These are phyloP conservation scores for Hypoxylon fuscum DNA, from an alignment of 495 filamentous ascomycete species.

Conservation along the genomic window DNA sequence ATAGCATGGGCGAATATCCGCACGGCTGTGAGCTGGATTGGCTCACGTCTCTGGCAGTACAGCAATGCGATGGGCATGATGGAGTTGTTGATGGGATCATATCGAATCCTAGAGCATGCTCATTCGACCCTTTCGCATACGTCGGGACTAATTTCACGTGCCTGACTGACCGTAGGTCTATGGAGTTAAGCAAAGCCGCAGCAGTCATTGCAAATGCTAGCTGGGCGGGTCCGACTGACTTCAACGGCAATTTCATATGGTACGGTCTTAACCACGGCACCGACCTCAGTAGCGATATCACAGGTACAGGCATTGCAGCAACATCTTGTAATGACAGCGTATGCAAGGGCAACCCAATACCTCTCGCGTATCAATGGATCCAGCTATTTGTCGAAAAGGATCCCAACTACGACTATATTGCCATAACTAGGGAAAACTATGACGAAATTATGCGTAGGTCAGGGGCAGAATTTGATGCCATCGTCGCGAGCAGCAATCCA, in stretches of 20 bases:
- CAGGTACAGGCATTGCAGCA: slow-evolving; percentile 26
- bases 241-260: slow-evolving; percentile 37
- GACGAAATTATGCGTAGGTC: slow-evolving; percentile 42
- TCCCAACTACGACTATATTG: slow-evolving; percentile 23
- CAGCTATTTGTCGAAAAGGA: slow-evolving; percentile 36
- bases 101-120: slow-evolving; percentile 32
- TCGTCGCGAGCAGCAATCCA: slow-evolving; percentile 49
- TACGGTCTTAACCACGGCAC: slow-evolving; percentile 32
- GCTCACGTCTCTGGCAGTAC: slow-evolving; percentile 41
- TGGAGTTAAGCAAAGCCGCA: slow-evolving; percentile 28
- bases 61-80: slow-evolving; percentile 51
- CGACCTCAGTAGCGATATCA: slow-evolving; percentile 28
- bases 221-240: slow-evolving; percentile 32
- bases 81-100: slow-evolving; percentile 50
- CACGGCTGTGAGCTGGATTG: slow-evolving; percentile 47
- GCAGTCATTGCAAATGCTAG: slow-evolving; percentile 42
- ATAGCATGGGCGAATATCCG: slow-evolving; percentile 35
- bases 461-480: slow-evolving; percentile 39
- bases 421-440: slow-evolving; percentile 31
- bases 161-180: neutral
- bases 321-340: slow-evolving; percentile 26
- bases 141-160: slow-evolving; percentile 39
- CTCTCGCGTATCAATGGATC: slow-evolving; percentile 17
- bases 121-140: slow-evolving; percentile 41
- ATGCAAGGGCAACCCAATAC: slow-evolving; percentile 18